phyloP scores from a whole-genome alignment of 1,284 basidiomycete genomes.

The Tylopilus sp. region DNA sequence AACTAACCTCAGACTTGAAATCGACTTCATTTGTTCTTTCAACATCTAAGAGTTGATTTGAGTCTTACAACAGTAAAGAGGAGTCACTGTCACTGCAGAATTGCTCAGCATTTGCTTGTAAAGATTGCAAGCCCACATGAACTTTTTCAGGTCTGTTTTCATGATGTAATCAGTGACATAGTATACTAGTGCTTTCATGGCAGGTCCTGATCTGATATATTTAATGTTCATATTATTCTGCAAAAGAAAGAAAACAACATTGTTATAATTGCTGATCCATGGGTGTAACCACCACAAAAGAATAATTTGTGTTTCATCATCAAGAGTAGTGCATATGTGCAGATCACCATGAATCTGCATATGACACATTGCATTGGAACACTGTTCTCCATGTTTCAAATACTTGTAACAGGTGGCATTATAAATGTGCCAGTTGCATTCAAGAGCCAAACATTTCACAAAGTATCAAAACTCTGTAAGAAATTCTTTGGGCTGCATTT shows the following conservation, averaged over 20 bases:
- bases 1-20: too few relatives aligned
- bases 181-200: neutral
- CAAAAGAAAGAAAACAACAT: neutral
- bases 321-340: neutral
- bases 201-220: neutral
- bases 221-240: neutral
- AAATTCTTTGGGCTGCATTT: too few relatives aligned
- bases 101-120: too few relatives aligned
- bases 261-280: neutral
- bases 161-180: neutral
- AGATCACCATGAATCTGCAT: too few relatives aligned
- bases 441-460: too few relatives aligned
- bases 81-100: too few relatives aligned
- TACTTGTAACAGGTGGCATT: neutral
- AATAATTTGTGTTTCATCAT: neutral
- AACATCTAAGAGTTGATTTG: too few relatives aligned
- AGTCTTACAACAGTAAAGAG: too few relatives aligned
- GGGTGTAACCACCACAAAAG: neutral
- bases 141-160: neutral
- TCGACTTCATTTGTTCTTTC: too few relatives aligned
- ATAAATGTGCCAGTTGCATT: slow-evolving; percentile 1
- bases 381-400: neutral
- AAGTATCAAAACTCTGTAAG: too few relatives aligned
- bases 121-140: too few relatives aligned
- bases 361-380: neutral